Conservation (phyloP, 768 basidiomycete genomes). For the Rhizopogon vulgaris region DNA sequence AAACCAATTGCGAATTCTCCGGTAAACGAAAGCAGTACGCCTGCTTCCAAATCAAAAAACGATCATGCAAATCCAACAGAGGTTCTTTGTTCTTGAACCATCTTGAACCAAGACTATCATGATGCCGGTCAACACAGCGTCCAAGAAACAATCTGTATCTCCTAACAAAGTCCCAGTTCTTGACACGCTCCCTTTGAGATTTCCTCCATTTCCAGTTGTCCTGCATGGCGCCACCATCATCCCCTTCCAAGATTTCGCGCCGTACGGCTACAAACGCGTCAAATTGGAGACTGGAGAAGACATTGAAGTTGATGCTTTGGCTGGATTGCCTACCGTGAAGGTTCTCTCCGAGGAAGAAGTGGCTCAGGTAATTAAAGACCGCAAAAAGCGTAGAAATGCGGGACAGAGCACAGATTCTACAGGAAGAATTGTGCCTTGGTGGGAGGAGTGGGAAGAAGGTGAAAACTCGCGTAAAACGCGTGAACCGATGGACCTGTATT, state of each 20-base stretch:
- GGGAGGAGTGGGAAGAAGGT: slow-evolving; percentile 27
- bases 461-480: slow-evolving; percentile 17
- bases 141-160: not conserved
- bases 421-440: slow-evolving; percentile 23
- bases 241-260: slow-evolving; percentile 36
- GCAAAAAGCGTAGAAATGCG: slow-evolving; percentile 11
- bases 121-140: not conserved
- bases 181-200: slow-evolving; percentile 9
- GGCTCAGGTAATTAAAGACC: slow-evolving; percentile 10
- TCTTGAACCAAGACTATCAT: not conserved
- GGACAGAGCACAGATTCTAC: slow-evolving; percentile 14
- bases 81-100: not conserved
- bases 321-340: slow-evolving; percentile 19
- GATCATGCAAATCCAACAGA: not conserved
- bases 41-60: not conserved
- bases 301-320: slow-evolving; percentile 22
- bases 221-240: slow-evolving; percentile 37
- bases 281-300: slow-evolving; percentile 5
- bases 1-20: not conserved
- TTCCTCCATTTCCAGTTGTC: slow-evolving; percentile 43
- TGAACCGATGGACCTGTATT: slow-evolving; percentile 26
- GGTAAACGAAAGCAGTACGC: not conserved
- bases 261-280: slow-evolving; percentile 15
- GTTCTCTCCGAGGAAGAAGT: slow-evolving; percentile 20
- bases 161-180: not conserved